Base-by-base conservation (phyloP, 106 monocot genomes). In the Agapanthus africanus region DNA sequence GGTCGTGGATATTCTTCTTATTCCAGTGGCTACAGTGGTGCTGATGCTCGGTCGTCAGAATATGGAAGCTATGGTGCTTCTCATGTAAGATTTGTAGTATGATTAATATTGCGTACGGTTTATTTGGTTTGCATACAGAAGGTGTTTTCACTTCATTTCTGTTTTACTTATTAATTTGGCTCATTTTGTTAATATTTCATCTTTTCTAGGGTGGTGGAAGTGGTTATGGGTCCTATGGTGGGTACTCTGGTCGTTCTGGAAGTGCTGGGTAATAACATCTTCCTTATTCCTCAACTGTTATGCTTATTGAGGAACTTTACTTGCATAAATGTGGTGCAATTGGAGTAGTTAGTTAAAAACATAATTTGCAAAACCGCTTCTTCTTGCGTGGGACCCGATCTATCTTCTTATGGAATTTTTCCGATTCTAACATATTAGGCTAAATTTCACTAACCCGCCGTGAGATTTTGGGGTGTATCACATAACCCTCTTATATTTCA, bases 41-140 rank as follows among this genome's bases (percentile, higher is more conserved):
- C 76, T 60, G 82, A 86, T 65, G 15, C 76, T 38, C 65, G 72
- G 22, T 40, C 84, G 31, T 86, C 82, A 59, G 69, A 36, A 14
- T 84, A 89, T 81, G 46, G 79, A 54, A 78, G 78, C 14, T 91
- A 91, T 80, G 71, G 88, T 69, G 70, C 73, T 63, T 87, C 97
- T 30, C 92, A 90, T 81, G 97, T 91, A 77, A 63, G 18, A 36
- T 25, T 19, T 73, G 1, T 47, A 47, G 1, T n/a, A 23, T 11
- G 4, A 25, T 4, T 15, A 47, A 7, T 47, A 15, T 47, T 13
- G 46, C 46, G 11, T 47, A 13, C 4, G 13, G 46, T 5, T 15
- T 47, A 47, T 47, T 47, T 15, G 13, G 46, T 47, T 47, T 47
- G 13, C 13, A 47, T 15, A 15, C 46, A 47, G 2, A 47, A 47